Evolutionary conservation across 352 stramenopile genomes (phyloP), one percentile per base, ranked within the genome.

Genomic region (Phytophthora podocarpi): DNA sequence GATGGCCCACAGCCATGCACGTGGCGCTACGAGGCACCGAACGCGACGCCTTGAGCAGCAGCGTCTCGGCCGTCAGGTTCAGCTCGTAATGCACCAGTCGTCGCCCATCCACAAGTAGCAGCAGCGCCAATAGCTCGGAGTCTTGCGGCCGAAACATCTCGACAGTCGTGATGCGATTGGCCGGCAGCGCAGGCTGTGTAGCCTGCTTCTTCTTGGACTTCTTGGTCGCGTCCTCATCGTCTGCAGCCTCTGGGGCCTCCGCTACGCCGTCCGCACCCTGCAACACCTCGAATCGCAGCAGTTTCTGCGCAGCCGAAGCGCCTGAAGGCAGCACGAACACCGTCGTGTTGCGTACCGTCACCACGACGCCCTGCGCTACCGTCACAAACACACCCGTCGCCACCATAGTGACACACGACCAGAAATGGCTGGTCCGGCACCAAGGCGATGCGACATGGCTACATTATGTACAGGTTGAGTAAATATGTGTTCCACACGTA

Each of bases 61-160:
- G 59, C n/a, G 47, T 82, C 34, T 73, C 50, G 12, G 60, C 59
- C 1, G 50, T n/a, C 24, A 83, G 21, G 41, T 91, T 62, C 34
- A 85, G 70, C 27, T 91, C 82, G 57, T 91, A 91, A 64, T 91
- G 70, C 39, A 90, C 76, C n/a, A 91, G 54, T n/a, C 74, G 80
- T 24, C 82, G 80, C 59, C 90, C 82, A 49, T 90, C 78, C 27
- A 90, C 80, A 1, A 91, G 70, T 49, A 90, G 51, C 16, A 91
- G 67, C 32, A 91, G 47, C 13, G 80, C 74, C 21, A 80, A 48
- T 8, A 57, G 24, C 6, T 57, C 23, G 0, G 30, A 68, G 1
- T 40, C 57, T 9, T 61, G 28, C 0, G 73, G 67, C 12, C 58
- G 40, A 52, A 87, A 87, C 53, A 83, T 48, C 45, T 64, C 32